Conservation (phyloP, 2,329 filamentous ascomycete species). For the Fusarium sp. region DNA sequence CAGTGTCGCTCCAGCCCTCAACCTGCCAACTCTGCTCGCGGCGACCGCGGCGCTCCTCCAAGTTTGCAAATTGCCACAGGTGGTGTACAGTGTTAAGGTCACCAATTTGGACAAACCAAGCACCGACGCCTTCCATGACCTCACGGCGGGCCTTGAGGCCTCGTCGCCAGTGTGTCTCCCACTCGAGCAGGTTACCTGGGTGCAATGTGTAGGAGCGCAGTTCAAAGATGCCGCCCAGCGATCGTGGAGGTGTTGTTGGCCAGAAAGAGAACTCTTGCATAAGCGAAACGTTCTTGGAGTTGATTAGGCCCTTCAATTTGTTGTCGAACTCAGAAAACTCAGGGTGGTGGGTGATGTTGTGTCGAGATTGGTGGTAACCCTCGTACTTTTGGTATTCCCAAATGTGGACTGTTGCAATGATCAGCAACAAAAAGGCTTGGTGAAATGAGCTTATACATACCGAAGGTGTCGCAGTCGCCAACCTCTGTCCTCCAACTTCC, state of each 20-base stretch:
- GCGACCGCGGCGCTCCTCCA: constrained; percentile 90
- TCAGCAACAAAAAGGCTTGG: constrained; percentile 20
- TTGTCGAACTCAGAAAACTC: constrained; percentile 86
- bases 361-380: constrained; percentile 91
- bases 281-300: constrained; percentile 84
- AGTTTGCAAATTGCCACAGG: constrained; percentile 97
- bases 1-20: constrained; percentile 95
- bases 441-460: constrained; percentile 64
- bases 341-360: constrained; percentile 84
- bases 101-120: constrained; percentile 99
- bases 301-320: constrained; percentile 88
- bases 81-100: constrained; percentile 98
- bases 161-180: constrained; percentile 98
- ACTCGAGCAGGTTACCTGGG: constrained; percentile 94
- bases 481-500: constrained; percentile 99
- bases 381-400: constrained; percentile 99
- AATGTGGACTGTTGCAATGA: constrained; percentile 80
- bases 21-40: constrained; percentile 96
- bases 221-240: constrained; percentile 94
- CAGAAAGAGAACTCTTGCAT: constrained; percentile 99
- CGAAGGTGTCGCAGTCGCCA: constrained; percentile 95
- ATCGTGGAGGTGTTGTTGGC: constrained; percentile 91
- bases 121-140: constrained; percentile 98
- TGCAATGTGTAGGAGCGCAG: constrained; percentile 96
- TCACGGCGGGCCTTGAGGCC: constrained; percentile 91